These are phyloP conservation scores for Barnettozyma botsteinii DNA, from an alignment of 805 yeast genomes.

Conservation along the genomic window DNA sequence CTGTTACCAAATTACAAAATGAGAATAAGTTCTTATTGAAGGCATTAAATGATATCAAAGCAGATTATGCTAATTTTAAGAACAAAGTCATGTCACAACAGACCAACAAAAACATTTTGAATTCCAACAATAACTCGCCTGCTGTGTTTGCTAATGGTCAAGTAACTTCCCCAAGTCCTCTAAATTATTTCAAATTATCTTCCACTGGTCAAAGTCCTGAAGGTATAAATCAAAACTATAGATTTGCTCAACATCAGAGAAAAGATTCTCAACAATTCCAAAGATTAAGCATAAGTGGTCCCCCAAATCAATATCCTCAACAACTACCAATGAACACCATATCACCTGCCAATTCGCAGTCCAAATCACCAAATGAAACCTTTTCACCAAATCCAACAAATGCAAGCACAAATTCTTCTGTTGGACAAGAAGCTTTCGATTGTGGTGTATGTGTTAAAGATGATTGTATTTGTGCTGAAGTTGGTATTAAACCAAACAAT, in stretches of 20 bases:
- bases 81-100: conserved; percentile 12
- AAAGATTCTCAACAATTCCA: conserved; percentile 6
- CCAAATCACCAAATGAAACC: conserved; percentile 35
- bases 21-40: conserved; percentile 32
- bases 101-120: conserved; percentile 14
- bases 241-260: conserved; percentile 4
- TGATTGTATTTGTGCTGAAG: conserved; percentile 56
- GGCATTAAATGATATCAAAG: conserved; percentile 26
- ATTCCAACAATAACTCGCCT: conserved; percentile 17
- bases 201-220: conserved; percentile 6
- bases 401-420: conserved; percentile 18
- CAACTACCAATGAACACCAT: conserved; percentile 7
- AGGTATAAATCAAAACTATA: conserved; percentile 7
- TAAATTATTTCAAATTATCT: conserved; percentile 46
- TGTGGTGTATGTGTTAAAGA: conserved; percentile 70
- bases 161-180: conserved; percentile 23
- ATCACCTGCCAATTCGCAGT: conserved; percentile 39
- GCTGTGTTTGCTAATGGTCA: conserved; percentile 24
- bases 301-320: conserved; percentile 9
- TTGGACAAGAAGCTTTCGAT: conserved; percentile 27
- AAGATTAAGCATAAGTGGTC: conserved; percentile 3
- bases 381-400: conserved; percentile 15
- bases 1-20: conserved; percentile 19
- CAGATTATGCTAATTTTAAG: conserved; percentile 22
- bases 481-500: conserved; percentile 25